phyloP scores from a whole-genome alignment of 371 early-diverging fungal genomes.

The Actinomortierella wolfii region DNA sequence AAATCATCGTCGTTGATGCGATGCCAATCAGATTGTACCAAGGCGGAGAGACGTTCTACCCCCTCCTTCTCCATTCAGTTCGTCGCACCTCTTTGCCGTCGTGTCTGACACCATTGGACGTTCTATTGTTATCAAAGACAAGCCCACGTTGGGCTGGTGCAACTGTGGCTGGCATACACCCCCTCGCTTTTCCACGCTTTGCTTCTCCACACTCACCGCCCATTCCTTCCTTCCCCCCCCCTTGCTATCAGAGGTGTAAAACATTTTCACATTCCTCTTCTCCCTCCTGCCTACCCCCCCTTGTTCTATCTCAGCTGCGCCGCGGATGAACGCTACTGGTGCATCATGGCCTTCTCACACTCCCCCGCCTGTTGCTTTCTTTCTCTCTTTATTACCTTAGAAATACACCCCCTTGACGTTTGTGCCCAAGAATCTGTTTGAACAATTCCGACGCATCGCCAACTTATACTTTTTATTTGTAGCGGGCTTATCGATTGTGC shows the following conservation, averaged over 20 bases:
- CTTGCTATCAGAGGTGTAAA: no score
- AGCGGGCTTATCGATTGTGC: slow-evolving; percentile 76
- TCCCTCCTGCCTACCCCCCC: not conserved
- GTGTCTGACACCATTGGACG: no score
- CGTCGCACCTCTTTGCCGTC: no score
- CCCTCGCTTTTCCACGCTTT: not conserved
- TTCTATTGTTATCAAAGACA: no score
- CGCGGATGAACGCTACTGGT: no score
- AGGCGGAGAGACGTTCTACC: no score
- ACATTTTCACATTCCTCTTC: slow-evolving; percentile 2
- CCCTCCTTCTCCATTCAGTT: no score
- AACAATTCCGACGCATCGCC: slow-evolving; percentile 84
- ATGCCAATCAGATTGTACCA: no score
- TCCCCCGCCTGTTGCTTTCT: not conserved
- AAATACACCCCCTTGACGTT: slow-evolving; percentile 87
- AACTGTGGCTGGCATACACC: not conserved
- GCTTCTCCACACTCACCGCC: not conserved
- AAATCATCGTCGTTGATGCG: no score
- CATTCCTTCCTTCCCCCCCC: not conserved
- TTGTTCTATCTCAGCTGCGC: not conserved
- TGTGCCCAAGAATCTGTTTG: slow-evolving; percentile 86
- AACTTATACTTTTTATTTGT: slow-evolving; percentile 90
- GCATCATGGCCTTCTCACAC: no score
- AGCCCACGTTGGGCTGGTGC: no score
- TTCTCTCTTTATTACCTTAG: slow-evolving; percentile 55